Evolutionary conservation across 2,329 filamentous ascomycete species (phyloP).

Genomic region (Pseudocercospora vitis): DNA sequence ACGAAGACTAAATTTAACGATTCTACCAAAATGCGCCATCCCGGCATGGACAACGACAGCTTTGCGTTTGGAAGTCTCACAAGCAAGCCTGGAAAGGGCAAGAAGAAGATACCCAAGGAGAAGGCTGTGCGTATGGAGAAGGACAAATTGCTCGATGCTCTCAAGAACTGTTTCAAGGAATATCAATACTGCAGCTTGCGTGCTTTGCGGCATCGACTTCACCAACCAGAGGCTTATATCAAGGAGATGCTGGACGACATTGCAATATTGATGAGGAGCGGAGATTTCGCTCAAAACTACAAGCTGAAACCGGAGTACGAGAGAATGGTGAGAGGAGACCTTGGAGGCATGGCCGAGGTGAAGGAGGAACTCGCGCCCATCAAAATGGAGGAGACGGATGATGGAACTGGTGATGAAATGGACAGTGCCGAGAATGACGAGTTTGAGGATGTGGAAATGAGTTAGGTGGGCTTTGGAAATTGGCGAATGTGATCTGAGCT

Average conservation of each 20-base stretch:
- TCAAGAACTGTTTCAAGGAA: constrained; percentile 79
- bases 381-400: constrained; percentile 44
- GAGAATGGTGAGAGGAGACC: constrained; percentile 54
- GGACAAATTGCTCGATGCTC: constrained; percentile 80
- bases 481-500: background rate
- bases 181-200: constrained; percentile 96
- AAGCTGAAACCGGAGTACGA: constrained; percentile 71
- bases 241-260: constrained; percentile 81
- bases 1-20: constrained; percentile 50
- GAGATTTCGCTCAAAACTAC: constrained; percentile 83
- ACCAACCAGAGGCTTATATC: constrained; percentile 91
- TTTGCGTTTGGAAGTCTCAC: constrained; percentile 38
- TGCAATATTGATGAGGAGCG: constrained; percentile 77
- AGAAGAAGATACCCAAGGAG: constrained; percentile 58
- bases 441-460: constrained; percentile 33
- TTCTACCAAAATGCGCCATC: constrained; percentile 17
- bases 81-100: constrained; percentile 32
- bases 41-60: constrained; percentile 33
- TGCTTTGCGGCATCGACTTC: constrained; percentile 70
- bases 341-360: constrained; percentile 46
- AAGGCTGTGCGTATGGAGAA: constrained; percentile 89
- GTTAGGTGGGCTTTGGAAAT: background rate
- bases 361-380: constrained; percentile 51
- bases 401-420: constrained; percentile 38
- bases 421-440: constrained; percentile 54